Evolutionary conservation across 805 yeast species (phyloP).

Genomic region (Yarrowia hollandica): DNA sequence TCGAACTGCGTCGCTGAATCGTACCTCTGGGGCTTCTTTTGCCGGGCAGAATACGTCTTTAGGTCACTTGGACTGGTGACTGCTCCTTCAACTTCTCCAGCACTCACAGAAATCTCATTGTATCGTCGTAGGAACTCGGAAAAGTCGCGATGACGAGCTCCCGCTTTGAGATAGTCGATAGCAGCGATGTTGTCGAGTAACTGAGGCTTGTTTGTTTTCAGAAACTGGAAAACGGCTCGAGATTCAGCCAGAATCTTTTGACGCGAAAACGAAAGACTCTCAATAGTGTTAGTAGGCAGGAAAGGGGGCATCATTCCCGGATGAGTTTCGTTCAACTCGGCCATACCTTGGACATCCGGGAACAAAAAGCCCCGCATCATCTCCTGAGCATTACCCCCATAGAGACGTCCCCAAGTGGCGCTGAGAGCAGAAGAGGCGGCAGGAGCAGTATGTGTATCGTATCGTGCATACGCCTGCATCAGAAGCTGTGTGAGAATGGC

Average conservation of each 20-base stretch:
- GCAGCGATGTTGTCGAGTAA: not conserved
- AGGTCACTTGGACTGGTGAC: not conserved
- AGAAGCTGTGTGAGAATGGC: slow-evolving; percentile 25
- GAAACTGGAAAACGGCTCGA: slow-evolving; percentile 10
- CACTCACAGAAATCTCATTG: not conserved
- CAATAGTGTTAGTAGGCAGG: slow-evolving; percentile 2
- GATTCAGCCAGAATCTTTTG: not conserved
- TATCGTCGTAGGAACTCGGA: slow-evolving; percentile 3
- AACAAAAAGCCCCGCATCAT: slow-evolving; percentile 15
- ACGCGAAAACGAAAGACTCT: not conserved
- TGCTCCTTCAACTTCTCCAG: not conserved
- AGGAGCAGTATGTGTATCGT: not conserved
- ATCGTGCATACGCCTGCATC: slow-evolving; percentile 19
- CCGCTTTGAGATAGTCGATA: slow-evolving; percentile 3
- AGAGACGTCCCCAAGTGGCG: slow-evolving; percentile 14
- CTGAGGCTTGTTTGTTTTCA: slow-evolving; percentile 10
- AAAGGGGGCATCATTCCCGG: slow-evolving; percentile 21
- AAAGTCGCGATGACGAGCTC: slow-evolving; percentile 8
- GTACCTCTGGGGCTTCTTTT: slow-evolving; percentile 4
- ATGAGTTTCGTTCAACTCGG: not conserved
- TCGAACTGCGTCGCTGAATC: not conserved
- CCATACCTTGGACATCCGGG: not conserved
- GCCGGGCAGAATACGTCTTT: not conserved
- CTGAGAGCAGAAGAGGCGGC: not conserved
- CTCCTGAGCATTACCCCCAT: slow-evolving; percentile 10